Percentiles rank a stretch among this genome's conserved stretches.
These are phyloP conservation scores for Purpureocillium takamizusanense DNA, from an alignment of 2,329 filamentous ascomycete species.

Conservation along the genomic window DNA sequence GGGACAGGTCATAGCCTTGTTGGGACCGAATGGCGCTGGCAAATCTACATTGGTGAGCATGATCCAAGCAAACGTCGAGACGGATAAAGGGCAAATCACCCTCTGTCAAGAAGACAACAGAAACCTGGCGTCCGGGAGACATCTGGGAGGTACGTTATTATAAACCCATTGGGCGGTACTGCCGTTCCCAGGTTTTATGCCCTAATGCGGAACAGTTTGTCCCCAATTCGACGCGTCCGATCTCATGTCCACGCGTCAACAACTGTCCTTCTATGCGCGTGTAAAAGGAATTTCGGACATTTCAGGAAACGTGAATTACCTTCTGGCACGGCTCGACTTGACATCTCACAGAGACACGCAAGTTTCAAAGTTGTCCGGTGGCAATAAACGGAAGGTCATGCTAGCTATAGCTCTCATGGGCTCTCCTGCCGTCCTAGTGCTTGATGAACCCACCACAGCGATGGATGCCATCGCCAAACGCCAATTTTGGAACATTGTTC, in stretches of 20 bases:
- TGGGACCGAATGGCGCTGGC: constrained; percentile 80
- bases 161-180: too few species aligned
- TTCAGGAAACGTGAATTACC: constrained; percentile 60
- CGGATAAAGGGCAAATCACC: too few species aligned
- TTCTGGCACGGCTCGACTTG: constrained; percentile 67
- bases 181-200: too few species aligned
- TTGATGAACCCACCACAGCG: constrained; percentile 76
- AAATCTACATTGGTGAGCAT: constrained; percentile 79
- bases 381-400: constrained; percentile 79
- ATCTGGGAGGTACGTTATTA: too few species aligned
- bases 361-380: constrained; percentile 68
- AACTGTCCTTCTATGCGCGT: constrained; percentile 72
- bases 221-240: constrained; percentile 79
- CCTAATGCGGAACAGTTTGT: too few species aligned
- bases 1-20: constrained; percentile 70
- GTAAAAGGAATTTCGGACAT: constrained; percentile 66
- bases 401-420: constrained; percentile 82
- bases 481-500: constrained; percentile 77
- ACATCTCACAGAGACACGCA: constrained; percentile 58
- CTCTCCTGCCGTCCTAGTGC: constrained; percentile 69
- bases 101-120: too few species aligned
- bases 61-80: too few species aligned
- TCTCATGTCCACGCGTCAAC: constrained; percentile 72
- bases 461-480: constrained; percentile 83
- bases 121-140: too few species aligned